Base-by-base conservation (phyloP, 2,329 filamentous ascomycete species). In the Fusarium solani-melongenae region DNA sequence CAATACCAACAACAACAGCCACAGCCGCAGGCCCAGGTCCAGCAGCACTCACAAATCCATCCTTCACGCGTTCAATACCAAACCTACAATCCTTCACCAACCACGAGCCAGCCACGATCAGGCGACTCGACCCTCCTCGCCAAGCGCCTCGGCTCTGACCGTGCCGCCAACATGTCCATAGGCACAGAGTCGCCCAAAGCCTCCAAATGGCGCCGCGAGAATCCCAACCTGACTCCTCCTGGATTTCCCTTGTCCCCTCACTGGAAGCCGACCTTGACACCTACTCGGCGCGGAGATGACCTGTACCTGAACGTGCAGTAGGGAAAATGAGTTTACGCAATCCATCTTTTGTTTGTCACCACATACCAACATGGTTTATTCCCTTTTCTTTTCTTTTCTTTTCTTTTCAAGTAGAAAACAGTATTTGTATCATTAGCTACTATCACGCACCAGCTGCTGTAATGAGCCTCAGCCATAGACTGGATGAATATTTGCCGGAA, bases 261-360 rank as follows among this genome's bases (percentile, higher is more conserved):
- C 27, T 82, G 81, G 81, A 60, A 90, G 73, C 91, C 91, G 4
- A 88, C 87, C 73, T 77, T 94, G 75, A 94, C 92, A 53, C 92
- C 92, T 4, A 91, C 90, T 65, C 84, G 91, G 69, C 86, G 90
- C 57, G 92, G 92, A 0, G 89, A 92, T 29, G 91, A 93, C 78
- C 77, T 94, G 67, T 92, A 88, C 72, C 77, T 91, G 74, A 87
- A 88, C 72, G 88, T 91, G 70, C 84, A 86, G 69, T 90, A 69
- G 75, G 24, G 57, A 60, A 34, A 62, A 24, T 49, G 63, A 51
- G 11, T 51, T 51, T 51, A 51, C 46, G 17, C 24, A 36, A 22
- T 49, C 11, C 17, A 58, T 41, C 53, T 64, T 62, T 72, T 64
- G 27, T 51, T 44, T 29, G 17, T 64, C 34, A 39, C 55, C 46